Base-by-base conservation (phyloP, 1,139 yeast species). In the Sporopachydermia cereana region DNA sequence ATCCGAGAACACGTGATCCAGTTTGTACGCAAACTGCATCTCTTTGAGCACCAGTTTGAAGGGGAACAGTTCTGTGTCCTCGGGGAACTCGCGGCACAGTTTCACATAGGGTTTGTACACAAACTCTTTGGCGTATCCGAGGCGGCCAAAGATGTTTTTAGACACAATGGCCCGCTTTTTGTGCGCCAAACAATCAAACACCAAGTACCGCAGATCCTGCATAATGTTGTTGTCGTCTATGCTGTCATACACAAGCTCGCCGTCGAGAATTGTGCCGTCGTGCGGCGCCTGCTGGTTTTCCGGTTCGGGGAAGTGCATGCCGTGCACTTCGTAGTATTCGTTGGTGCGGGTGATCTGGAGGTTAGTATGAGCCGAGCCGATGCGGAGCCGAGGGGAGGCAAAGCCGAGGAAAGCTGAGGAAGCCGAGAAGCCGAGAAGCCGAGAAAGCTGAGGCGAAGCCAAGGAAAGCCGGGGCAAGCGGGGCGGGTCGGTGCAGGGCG, bases 201-300 rank as follows among this genome's bases (percentile, higher is more conserved):
- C 85, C 49, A 93, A 70, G 59, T 79, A 93, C 53, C 94, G 71
- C 50, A 84, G 63, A 52, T 83, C 93, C 56, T 78, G 72, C 2
- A 72, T 67, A 16, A 71, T 70, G 1, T 76, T 75, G 17, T 34
- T 34, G n/a, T 34, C 22, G 39, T 34, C 39, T 34, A 34, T n/a
- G 3, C 43, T 22, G 29, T 63, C 61, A 46, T 76, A 65, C 1
- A 82, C 84, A 48, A 93, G 71, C 62, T 93, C 99, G 2, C 98
- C 98, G 59, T 93, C 99, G 16, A 93, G 71, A 16, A 93, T 67
- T 0, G 96, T 84, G 1, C 95, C 96, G 52, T 81, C 84, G 54
- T 88, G 96, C 51, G 74, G 79, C 1, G 78, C 68, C 47, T 68
- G 70, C 43, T 76, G 74, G 17, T 73, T 74, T 36, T 74, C 76